Evolutionary conservation across 768 basidiomycete species (phyloP).

Genomic region (Ramaria rubella): DNA sequence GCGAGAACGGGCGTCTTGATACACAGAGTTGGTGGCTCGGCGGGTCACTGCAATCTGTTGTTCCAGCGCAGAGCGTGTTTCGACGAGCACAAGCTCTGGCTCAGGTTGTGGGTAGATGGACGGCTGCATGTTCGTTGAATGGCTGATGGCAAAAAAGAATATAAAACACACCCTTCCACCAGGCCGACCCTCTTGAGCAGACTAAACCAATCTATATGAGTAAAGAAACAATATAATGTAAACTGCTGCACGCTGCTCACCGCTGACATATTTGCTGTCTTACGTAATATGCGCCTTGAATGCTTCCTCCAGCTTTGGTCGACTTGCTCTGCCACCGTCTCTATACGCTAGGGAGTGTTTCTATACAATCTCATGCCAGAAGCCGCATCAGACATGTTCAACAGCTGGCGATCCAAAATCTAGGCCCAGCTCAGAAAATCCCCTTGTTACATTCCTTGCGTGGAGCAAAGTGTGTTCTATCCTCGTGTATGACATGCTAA

Average conservation of each 20-base stretch:
- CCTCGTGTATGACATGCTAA: neutral
- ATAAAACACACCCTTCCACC: neutral
- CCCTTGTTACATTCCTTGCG: neutral
- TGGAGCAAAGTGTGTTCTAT: neutral
- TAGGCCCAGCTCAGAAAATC: neutral
- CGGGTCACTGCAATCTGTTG: slow-evolving; percentile 67
- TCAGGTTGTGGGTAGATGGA: slow-evolving; percentile 72
- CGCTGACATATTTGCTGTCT: neutral
- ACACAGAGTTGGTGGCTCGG: slow-evolving; percentile 47
- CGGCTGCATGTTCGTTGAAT: slow-evolving; percentile 41
- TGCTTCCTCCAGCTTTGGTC: slow-evolving; percentile 3
- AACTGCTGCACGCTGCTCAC: neutral
- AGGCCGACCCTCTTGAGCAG: neutral
- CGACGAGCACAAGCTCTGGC: slow-evolving; percentile 62
- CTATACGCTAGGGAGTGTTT: neutral
- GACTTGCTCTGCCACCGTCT: slow-evolving; percentile 4
- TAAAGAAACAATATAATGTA: neutral
- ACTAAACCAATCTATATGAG: neutral
- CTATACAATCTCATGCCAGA: neutral
- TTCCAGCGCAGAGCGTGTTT: slow-evolving; percentile 69
- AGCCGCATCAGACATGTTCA: neutral
- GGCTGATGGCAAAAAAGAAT: neutral
- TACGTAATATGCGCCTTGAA: neutral
- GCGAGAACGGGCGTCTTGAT: slow-evolving; percentile 50
- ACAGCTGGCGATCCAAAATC: neutral